Evolutionary conservation across 768 basidiomycete species (phyloP).

Genomic region (Tulasnella sp.): DNA sequence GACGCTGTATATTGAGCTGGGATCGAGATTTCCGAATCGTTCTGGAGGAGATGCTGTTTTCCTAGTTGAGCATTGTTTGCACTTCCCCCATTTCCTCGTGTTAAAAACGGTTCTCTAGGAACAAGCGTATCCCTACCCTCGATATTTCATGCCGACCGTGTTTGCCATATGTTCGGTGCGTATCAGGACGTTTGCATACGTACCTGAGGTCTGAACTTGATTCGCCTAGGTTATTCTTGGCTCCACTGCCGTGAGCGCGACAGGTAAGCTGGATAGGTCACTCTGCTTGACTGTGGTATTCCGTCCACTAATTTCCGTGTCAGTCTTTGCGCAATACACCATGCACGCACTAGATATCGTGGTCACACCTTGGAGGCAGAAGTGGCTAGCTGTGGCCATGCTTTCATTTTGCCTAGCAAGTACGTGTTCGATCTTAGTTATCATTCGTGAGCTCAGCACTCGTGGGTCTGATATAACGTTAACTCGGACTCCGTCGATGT

Average conservation of each 20-base stretch:
- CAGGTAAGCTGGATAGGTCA: too few species aligned
- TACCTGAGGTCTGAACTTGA: not conserved
- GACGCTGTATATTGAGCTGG: not conserved
- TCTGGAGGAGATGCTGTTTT: not conserved
- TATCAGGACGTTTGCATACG: too few species aligned
- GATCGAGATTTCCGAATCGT: not conserved
- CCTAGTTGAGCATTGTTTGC: not conserved
- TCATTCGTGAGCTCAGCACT: not conserved
- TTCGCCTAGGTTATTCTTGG: not conserved
- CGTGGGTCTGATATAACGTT: not conserved
- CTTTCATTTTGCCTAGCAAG: not conserved
- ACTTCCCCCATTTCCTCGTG: not conserved
- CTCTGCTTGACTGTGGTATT: too few species aligned
- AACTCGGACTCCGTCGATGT: too few species aligned
- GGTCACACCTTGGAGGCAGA: not conserved
- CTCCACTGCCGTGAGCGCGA: not conserved
- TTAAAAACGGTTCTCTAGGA: not conserved
- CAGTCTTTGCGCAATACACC: slow-evolving; percentile 2
- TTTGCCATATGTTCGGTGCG: not conserved
- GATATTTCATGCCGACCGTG: not conserved
- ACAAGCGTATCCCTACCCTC: slow-evolving; percentile 1
- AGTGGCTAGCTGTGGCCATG: not conserved
- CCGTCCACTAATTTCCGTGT: too few species aligned
- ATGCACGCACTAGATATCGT: not conserved
- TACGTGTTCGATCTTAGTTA: not conserved